Conservation (phyloP, 257 asterid genomes). For the Anisodus acutangulus region DNA sequence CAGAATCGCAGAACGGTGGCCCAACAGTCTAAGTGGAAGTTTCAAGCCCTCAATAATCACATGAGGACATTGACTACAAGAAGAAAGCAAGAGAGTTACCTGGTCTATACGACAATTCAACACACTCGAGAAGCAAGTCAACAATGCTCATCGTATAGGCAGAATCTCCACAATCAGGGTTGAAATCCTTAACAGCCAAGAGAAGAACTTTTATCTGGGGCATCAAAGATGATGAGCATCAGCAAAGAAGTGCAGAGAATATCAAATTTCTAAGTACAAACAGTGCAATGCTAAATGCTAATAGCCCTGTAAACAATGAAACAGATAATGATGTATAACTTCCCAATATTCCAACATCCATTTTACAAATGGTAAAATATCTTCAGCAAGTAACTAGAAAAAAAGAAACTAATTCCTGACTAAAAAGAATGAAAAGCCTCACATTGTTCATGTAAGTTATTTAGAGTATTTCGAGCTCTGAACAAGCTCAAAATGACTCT, state of each 20-base stretch:
- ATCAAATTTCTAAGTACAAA: slow-evolving; percentile 30
- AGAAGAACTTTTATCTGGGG: slow-evolving; percentile 87
- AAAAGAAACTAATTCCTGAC: not conserved
- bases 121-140: slow-evolving; percentile 94
- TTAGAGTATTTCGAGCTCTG: not conserved
- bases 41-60: slow-evolving; percentile 14
- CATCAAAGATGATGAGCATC: slow-evolving; percentile 36
- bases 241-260: slow-evolving; percentile 14
- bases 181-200: slow-evolving; percentile 90
- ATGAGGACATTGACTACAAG: not conserved
- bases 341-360: slow-evolving; percentile 15
- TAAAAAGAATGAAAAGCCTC: slow-evolving; percentile 16
- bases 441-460: not conserved
- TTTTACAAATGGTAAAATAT: slow-evolving; percentile 2
- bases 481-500: not conserved
- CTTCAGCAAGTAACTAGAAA: not conserved
- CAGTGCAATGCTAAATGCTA: slow-evolving; percentile 12
- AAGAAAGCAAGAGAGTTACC: slow-evolving; percentile 50
- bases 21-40: not conserved
- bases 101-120: slow-evolving; percentile 81
- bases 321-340: not conserved
- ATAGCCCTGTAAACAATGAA: slow-evolving; percentile 22
- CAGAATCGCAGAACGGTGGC: not conserved
- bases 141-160: slow-evolving; percentile 97
- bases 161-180: slow-evolving; percentile 89